These are phyloP conservation scores for Puccinellia tenuiflora DNA, from an alignment of 176 grass and related monocot species.

Conservation along the genomic window DNA sequence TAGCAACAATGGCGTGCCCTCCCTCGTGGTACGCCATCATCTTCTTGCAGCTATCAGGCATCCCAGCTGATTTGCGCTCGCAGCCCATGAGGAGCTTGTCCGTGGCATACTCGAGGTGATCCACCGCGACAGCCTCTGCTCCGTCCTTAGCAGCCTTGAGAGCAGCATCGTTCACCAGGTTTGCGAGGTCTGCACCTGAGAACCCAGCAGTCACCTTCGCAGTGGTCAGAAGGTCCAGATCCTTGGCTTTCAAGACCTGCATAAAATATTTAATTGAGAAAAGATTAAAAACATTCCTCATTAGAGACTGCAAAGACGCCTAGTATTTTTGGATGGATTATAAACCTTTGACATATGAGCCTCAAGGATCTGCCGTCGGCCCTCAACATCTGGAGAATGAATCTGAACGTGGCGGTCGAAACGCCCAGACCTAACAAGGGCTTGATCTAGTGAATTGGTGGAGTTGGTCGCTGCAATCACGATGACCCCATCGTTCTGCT, in stretches of 20 bases:
- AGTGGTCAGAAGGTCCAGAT: conserved; percentile 51
- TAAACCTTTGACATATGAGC: conserved; percentile 82
- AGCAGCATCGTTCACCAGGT: conserved; percentile 58
- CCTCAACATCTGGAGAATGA: conserved; percentile 81
- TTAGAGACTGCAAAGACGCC: too few species aligned
- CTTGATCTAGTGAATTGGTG: conserved; percentile 34
- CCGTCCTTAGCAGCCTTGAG: conserved; percentile 62
- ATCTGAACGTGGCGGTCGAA: conserved; percentile 78
- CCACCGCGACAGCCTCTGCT: conserved; percentile 45
- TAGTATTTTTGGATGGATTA: too few species aligned
- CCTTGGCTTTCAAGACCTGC: conserved; percentile 59
- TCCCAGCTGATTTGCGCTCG: neutral
- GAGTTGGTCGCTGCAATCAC: conserved; percentile 29
- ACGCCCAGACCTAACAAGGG: conserved; percentile 68
- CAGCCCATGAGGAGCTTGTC: conserved; percentile 55
- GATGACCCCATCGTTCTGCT: neutral
- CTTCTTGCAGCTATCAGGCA: neutral
- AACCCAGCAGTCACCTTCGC: conserved; percentile 28
- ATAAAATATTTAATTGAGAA: neutral
- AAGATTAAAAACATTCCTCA: neutral
- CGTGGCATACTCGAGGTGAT: conserved; percentile 48
- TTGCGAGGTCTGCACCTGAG: conserved; percentile 73
- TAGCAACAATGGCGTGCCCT: neutral
- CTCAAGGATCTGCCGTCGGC: conserved; percentile 79
- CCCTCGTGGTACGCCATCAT: conserved; percentile 21